Evolutionary conservation across 2,329 filamentous ascomycete species (phyloP).

Genomic region (Colletotrichum endophyticum): DNA sequence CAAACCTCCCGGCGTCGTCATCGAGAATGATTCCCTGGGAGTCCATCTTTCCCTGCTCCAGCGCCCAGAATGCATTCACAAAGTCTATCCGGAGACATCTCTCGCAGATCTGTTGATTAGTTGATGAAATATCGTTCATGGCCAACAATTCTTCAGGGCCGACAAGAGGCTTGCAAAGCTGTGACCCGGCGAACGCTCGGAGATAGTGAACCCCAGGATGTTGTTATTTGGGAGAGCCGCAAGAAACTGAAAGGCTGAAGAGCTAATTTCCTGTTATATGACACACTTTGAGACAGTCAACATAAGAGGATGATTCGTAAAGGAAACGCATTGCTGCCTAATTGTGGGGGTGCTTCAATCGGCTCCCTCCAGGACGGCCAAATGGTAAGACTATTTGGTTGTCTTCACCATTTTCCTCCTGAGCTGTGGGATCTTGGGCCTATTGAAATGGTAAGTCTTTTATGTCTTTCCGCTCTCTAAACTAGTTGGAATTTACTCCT

Average conservation of each 20-base stretch:
- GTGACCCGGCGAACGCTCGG: neutral
- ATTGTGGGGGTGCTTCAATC: neutral
- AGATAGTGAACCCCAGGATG: neutral
- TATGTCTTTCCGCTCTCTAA: neutral
- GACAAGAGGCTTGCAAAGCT: neutral
- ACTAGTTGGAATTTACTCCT: neutral
- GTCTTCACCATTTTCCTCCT: rapidly evolving
- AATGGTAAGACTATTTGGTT: neutral
- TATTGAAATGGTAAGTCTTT: rapidly evolving
- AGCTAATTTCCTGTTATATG: neutral
- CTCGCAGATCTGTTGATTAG: neutral
- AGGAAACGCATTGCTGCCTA: neutral
- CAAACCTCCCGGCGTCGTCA: neutral
- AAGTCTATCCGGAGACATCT: neutral
- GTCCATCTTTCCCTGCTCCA: neutral
- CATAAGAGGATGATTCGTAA: neutral
- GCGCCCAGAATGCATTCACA: neutral
- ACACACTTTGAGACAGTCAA: neutral
- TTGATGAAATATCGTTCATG: neutral
- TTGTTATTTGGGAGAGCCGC: neutral
- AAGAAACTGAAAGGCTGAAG: neutral
- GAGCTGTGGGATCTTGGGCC: neutral
- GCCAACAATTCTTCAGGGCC: neutral
- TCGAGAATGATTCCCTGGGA: neutral
- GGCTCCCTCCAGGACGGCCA: neutral